A percentile compares a stretch with the other conserved stretches of the same genome.
Conservation (phyloP, 768 basidiomycete genomes). For the Kondoa subrosea region DNA sequence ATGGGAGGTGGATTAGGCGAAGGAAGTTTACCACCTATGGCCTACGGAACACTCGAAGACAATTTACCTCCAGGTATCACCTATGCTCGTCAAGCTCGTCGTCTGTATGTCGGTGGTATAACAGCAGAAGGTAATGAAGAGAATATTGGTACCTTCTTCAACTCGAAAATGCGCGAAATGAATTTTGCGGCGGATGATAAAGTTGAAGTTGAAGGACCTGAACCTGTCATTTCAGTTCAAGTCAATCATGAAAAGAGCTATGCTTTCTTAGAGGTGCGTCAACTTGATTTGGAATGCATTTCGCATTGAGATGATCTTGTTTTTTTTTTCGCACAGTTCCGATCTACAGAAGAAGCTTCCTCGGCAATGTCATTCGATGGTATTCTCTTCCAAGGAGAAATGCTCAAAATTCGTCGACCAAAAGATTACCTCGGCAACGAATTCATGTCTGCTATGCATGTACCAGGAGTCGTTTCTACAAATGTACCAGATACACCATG, state of each 20-base stretch:
- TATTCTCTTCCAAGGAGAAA: conserved; percentile 81
- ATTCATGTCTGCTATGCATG: conserved; percentile 48
- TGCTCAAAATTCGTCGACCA: conserved; percentile 93
- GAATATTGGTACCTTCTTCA: conserved; percentile 84
- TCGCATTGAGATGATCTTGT: conserved; percentile 3
- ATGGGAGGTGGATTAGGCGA: neutral
- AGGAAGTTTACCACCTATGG: conserved; percentile 8
- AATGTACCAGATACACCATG: conserved; percentile 94
- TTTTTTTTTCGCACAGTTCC: conserved; percentile 49
- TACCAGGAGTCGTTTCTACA: conserved; percentile 88
- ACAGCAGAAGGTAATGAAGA: conserved; percentile 87
- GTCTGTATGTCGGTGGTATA: conserved; percentile 92
- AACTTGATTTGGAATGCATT: too few relatives aligned
- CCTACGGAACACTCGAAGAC: conserved; percentile 15
- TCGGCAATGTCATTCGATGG: conserved; percentile 95
- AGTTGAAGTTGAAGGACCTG: conserved; percentile 49
- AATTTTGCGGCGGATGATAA: conserved; percentile 30
- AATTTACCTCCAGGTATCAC: conserved; percentile 30
- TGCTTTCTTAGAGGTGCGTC: conserved; percentile 82
- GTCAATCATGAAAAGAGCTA: conserved; percentile 99
- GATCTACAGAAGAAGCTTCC: conserved; percentile 88
- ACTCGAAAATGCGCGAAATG: conserved; percentile 73
- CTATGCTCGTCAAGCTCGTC: conserved; percentile 62
- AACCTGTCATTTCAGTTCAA: conserved; percentile 79
- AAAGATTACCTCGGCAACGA: conserved; percentile 84